Base-by-base conservation (phyloP, 2,329 filamentous ascomycete genomes). In the Fusarium pseudonygamai region DNA sequence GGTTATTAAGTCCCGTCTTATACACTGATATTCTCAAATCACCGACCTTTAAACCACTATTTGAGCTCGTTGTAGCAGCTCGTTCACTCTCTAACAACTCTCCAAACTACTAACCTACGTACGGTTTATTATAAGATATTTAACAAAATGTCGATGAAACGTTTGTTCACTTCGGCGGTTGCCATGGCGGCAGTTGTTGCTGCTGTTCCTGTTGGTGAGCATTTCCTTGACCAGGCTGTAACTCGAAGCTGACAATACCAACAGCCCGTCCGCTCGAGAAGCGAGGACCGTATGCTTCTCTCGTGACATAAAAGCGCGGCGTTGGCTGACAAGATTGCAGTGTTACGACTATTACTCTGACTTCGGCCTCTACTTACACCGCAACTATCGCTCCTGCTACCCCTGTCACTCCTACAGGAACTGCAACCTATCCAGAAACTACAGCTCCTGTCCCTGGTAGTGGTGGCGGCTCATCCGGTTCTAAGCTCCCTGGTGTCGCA, bases 401-500 rank as follows among this genome's bases (percentile, higher is more conserved):
- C 28, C 30, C 65, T 22, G 34, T 39, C 24, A 61, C 32, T 7
- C 49, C 62, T 36, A 64, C 60, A 14, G 37, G 52, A 50, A 56
- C 60, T 24, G 60, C 42, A 20, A 61, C 43, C 39, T 60, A 42
- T 34, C 43, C 49, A 58, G 63, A 34, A 45, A 64, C 49, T 43
- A 50, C 42, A 22, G 28, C 36, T 26, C 64, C 66, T 36, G 30
- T 49, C n/a, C 43, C 59, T 30, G 60, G 37, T 10, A 49, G 32
- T 9, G 62, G 52, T 13, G 28, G 24, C 20, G 28, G 50, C 30
- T 67, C 62, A n/a, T 36, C 45, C 20, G 30, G 64, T 36, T 67
- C 63, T 46, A 53, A 46, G 66, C 81, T 79, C 26, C 82, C 84
- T 37, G 86, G 86, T 9, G 78, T 88, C 36, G 84, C 85, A 5